Evolutionary conservation across 495 filamentous ascomycete species (phyloP), one percentile per base, ranked within the genome.

Genomic region (Penicillium canescens): DNA sequence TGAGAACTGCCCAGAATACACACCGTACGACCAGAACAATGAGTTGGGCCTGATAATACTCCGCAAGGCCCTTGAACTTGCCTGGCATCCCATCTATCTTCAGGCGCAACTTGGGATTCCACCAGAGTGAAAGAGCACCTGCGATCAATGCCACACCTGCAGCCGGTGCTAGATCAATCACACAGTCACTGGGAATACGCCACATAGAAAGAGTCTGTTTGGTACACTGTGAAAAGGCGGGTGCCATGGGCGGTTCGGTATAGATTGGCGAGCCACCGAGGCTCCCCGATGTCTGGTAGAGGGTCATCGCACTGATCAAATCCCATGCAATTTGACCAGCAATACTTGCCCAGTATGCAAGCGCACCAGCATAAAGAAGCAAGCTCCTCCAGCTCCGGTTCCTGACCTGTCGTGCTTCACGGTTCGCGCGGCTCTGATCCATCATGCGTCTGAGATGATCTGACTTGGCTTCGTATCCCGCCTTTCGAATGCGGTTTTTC

Each of bases 381-480:
- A 71, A 73, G 41, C 68, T 75, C 56, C 72, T 84, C 82, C 74
- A 88, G 50, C 68, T 78, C 60, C 60, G 72, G 51, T 54, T 61
- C 57, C 62, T 71, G 59, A 57, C 72, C 51, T 52, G 61, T 51
- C 69, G 62, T n/a, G 66, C 68, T 40, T 69, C 66, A 55, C 75
- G 72, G 36, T 67, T 69, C 38, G 68, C 73, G 60, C 80, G 75
- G 53, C 83, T 85, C 55, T 79, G 78, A 36, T 90, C 83, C 67
- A 93, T 83, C 78, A 88, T 81, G 54, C 86, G 82, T 46, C 87
- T 70, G 26, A 94, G 71, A 59, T 89, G 78, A 65, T 94, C 89
- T 18, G 90, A 82, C 66, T 91, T 89, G 10, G 90, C 91, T 36
- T 84, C 86, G 67, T 93, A 93, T 0, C 78, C 82, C 3, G 90